Conservation (phyloP, 306 rosid genomes). For the Astragalus glycyphyllos region DNA sequence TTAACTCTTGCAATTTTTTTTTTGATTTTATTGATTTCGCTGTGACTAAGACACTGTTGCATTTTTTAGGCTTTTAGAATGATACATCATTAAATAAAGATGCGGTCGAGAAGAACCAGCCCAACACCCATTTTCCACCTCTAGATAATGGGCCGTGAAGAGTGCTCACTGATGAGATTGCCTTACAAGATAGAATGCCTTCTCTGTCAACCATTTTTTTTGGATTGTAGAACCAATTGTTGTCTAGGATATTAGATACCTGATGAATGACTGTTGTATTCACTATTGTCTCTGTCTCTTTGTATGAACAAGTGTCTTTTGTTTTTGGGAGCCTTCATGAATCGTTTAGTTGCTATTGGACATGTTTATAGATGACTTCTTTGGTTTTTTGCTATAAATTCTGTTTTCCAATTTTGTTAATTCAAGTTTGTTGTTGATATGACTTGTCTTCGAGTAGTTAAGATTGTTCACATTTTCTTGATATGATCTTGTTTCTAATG, state of each 20-base stretch:
- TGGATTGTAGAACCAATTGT: background rate
- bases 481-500: no score
- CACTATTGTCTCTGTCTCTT: no score
- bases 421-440: no score
- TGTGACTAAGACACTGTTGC: background rate
- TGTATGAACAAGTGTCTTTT: no score
- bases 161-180: background rate
- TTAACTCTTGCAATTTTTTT: background rate
- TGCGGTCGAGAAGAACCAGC: background rate
- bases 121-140: background rate
- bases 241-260: background rate
- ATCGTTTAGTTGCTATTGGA: no score
- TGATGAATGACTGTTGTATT: background rate
- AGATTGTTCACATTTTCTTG: no score
- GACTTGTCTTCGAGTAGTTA: no score
- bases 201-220: background rate
- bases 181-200: background rate
- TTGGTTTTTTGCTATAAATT: no score
- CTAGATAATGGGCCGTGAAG: background rate
- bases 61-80: background rate
- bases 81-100: slow-evolving; percentile 6
- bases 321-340: no score
- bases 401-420: no score
- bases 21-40: background rate
- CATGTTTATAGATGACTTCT: no score